Conservation (phyloP, 2,329 filamentous ascomycete species). For the Scedosporium dehoogii region DNA sequence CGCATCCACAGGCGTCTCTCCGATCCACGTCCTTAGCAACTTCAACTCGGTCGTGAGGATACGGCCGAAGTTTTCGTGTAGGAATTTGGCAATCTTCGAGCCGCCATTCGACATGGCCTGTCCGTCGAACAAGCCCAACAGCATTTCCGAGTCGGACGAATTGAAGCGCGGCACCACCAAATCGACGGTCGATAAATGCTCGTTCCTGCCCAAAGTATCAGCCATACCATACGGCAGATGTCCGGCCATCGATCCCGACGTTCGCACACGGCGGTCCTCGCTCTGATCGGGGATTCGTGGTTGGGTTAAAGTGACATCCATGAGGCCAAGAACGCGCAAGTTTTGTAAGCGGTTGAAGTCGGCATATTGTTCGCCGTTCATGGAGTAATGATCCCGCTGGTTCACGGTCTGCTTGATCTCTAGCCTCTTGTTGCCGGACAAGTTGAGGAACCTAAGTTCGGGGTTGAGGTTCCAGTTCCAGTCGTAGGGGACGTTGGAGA, state of each 20-base stretch:
- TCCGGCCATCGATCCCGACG: slow-evolving; percentile 89
- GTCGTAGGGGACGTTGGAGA: slow-evolving; percentile 97
- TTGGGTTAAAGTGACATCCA: slow-evolving; percentile 95
- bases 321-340: slow-evolving; percentile 79
- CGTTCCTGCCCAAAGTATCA: slow-evolving; percentile 83
- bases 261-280: slow-evolving; percentile 88
- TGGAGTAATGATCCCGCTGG: slow-evolving; percentile 27
- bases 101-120: slow-evolving; percentile 81
- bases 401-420: slow-evolving; percentile 64
- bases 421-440: slow-evolving; percentile 91
- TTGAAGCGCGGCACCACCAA: slow-evolving; percentile 90
- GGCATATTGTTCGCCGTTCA: slow-evolving; percentile 61
- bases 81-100: slow-evolving; percentile 90
- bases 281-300: slow-evolving; percentile 91
- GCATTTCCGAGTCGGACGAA: slow-evolving; percentile 77
- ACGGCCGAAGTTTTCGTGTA: slow-evolving; percentile 90
- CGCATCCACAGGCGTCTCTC: slow-evolving; percentile 74
- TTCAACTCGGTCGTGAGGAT: slow-evolving; percentile 78
- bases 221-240: slow-evolving; percentile 95
- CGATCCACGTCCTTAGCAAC: slow-evolving; percentile 51
- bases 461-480: slow-evolving; percentile 99
- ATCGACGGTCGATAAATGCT: slow-evolving; percentile 92
- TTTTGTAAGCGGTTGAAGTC: slow-evolving; percentile 82
- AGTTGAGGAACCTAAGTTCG: slow-evolving; percentile 86
- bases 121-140: slow-evolving; percentile 93